Base-by-base conservation (phyloP, 306 rosid genomes). In the Dryas octopetala region DNA sequence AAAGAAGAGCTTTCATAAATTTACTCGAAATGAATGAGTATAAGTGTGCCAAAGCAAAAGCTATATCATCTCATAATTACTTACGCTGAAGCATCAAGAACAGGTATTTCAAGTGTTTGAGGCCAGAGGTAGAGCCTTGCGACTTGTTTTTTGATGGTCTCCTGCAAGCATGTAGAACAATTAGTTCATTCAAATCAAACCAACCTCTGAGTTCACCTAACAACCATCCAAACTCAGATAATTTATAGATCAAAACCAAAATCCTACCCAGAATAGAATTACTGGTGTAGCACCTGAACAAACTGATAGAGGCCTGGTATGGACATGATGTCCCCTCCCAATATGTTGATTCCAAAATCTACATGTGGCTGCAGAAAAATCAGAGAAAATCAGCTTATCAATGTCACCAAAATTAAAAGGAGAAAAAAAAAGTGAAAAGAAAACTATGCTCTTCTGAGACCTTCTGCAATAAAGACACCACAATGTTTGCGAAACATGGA, bases 111-210 rank as follows among this genome's bases (percentile, higher is more conserved):
- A 58, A 90, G 80, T 75, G 74, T 78, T 75, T 80, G 97, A 70
- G 98, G 97, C 98, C 98, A 94, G 65, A 91, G 95, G 75, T 91
- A 94, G 71, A 88, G 97, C 66, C 57, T 76, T 15, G 97, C 87
- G 60, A 94, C 80, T 87, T 90, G 95, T 72, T 80, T 94, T 77
- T 85, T 90, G 50, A 91, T 90, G 43, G 73, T 90, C 65, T 90
- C 89, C 98, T 91, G 89, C 15, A 59, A 80, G 79, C 58, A 86
- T 62, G 49, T 70, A 38, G 47, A 59, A 69, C 15, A 65, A 77
- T 80, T 66, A 75, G 87, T 49, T 32, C 16, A 51, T 67, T 41
- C 52, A 80, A 62, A 76, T 73, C 73, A 19, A 67, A 48, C 12
- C 61, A 70, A 62, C 16, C 44, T 43, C 4, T 40, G 17, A 11